A percentile compares a stretch with the other conserved stretches of the same genome.
Conservation (phyloP, 495 filamentous ascomycete species). For the Lasiosphaeris hirsuta region DNA sequence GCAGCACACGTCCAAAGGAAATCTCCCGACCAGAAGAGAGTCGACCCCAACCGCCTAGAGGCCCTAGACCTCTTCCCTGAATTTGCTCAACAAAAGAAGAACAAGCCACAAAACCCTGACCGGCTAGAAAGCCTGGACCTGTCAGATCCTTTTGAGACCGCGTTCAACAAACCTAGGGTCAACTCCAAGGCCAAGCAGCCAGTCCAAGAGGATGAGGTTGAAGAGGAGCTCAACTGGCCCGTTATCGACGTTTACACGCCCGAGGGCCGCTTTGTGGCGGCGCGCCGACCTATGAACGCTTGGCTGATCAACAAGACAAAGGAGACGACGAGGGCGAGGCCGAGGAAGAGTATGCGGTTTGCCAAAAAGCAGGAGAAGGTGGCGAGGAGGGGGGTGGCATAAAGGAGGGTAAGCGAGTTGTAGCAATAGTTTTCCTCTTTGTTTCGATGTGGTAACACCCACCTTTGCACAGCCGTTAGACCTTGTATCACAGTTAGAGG, state of each 20-base stretch:
- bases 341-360: conserved; percentile 59
- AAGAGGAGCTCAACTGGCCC: conserved; percentile 47
- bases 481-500: too few relatives aligned
- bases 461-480: too few relatives aligned
- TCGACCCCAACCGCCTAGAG: too few relatives aligned
- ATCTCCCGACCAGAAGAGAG: too few relatives aligned
- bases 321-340: conserved; percentile 30
- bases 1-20: too few relatives aligned
- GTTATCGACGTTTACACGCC: conserved; percentile 83
- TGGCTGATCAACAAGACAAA: conserved; percentile 51
- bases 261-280: conserved; percentile 69
- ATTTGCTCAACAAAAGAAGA: too few relatives aligned
- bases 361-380: conserved; percentile 50
- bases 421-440: too few relatives aligned
- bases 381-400: conserved; percentile 4
- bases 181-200: not conserved
- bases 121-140: not conserved
- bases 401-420: too few relatives aligned
- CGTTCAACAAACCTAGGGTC: not conserved
- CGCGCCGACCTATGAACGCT: conserved; percentile 68
- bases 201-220: not conserved
- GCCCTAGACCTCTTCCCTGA: too few relatives aligned
- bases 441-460: too few relatives aligned
- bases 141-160: not conserved
- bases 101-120: too few relatives aligned